Percentiles rank a stretch among this genome's conserved stretches.
Evolutionary conservation across 495 filamentous ascomycete species (phyloP).

Genomic region (Aspergillus conjunctus): DNA sequence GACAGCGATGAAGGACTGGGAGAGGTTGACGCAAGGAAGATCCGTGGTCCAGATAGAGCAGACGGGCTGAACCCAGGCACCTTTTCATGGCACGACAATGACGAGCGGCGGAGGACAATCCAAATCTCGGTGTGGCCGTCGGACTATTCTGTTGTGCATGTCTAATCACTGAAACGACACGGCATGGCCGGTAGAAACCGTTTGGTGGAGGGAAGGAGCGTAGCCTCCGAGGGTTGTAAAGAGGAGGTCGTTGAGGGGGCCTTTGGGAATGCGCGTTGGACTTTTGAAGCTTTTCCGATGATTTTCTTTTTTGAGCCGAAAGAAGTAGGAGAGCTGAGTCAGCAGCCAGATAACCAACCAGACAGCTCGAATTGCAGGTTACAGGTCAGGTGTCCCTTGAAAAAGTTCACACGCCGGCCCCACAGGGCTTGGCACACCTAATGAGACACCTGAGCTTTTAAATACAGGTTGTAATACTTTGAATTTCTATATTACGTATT

Average conservation of each 20-base stretch:
- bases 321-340: no score
- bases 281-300: not conserved
- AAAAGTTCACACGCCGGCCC: not conserved
- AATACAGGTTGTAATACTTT: not conserved
- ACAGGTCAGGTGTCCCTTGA: no score
- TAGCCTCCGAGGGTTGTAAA: not conserved
- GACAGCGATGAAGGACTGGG: slow-evolving; percentile 12
- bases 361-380: no score
- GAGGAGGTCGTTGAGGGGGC: not conserved
- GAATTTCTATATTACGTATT: not conserved
- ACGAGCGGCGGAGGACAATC: slow-evolving; percentile 35
- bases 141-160: slow-evolving; percentile 40
- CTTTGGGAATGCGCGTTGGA: not conserved
- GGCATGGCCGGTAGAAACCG: slow-evolving; percentile 23
- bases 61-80: slow-evolving; percentile 42
- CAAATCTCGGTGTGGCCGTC: slow-evolving; percentile 37
- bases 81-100: slow-evolving; percentile 50
- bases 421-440: not conserved
- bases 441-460: not conserved
- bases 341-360: no score
- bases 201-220: not conserved
- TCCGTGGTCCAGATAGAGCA: slow-evolving; percentile 40
- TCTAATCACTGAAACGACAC: slow-evolving; percentile 33
- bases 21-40: slow-evolving; percentile 18
- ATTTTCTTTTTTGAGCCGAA: not conserved